Conservation (phyloP, 1,284 basidiomycete genomes). For the Heterobasidion occidentale region DNA sequence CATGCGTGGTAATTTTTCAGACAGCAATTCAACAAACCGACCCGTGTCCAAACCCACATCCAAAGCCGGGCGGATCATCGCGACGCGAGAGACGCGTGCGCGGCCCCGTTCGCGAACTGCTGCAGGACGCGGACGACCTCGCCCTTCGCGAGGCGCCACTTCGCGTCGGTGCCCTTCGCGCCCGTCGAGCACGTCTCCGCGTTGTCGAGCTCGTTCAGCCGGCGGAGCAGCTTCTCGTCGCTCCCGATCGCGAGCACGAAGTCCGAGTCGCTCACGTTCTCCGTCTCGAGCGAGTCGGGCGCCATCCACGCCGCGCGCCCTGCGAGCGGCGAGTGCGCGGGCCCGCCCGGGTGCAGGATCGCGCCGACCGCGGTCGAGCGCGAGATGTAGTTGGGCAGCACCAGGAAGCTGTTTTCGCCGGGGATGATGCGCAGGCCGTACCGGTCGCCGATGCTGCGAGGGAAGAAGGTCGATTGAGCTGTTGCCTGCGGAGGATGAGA, state of each 20-base stretch:
- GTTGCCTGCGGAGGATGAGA: not conserved
- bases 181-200: conserved; percentile 67
- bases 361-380: conserved; percentile 74
- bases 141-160: conserved; percentile 39
- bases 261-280: conserved; percentile 35
- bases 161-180: conserved; percentile 64
- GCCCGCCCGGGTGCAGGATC: conserved; percentile 62
- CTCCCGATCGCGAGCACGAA: conserved; percentile 63
- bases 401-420: conserved; percentile 70
- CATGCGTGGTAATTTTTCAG: too few relatives aligned
- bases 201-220: conserved; percentile 65
- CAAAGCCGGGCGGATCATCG: not conserved
- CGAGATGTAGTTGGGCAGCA: conserved; percentile 79
- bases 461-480: not conserved
- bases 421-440: conserved; percentile 78
- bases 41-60: too few relatives aligned
- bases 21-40: too few relatives aligned
- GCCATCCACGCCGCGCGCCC: conserved; percentile 31
- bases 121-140: conserved; percentile 8
- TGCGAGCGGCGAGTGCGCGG: conserved; percentile 41
- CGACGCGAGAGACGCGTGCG: not conserved
- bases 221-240: conserved; percentile 68
- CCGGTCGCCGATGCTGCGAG: conserved; percentile 61
- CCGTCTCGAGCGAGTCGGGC: conserved; percentile 21
- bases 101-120: conserved; percentile 4